Evolutionary conservation across 2,329 filamentous ascomycete genomes (phyloP), one percentile per base, ranked within the genome.

Genomic region (Sporothrix mexicana): DNA sequence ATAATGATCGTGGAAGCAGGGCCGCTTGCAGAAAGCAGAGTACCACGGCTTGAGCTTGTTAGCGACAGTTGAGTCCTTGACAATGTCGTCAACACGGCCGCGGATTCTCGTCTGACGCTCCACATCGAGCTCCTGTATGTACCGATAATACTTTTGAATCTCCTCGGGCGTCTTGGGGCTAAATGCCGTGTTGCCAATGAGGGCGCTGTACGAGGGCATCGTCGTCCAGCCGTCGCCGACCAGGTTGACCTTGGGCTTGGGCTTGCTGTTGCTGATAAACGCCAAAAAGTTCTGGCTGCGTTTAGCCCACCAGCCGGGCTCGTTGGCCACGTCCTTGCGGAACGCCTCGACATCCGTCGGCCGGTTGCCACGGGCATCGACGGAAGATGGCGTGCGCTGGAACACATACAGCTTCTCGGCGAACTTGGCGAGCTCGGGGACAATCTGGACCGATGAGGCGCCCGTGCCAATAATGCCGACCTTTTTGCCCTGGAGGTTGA

Each of bases 21-120:
- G 88, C 0, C 90, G 85, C 78, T 92, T 92, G 81, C 90, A 92
- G 84, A 86, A 90, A 0, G 80, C 79, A 0, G 86, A 84, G 77
- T 91, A 92, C 86, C 87, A 90, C 0, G 88, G 82, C 77, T 88
- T 87, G 7, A 91, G 82, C 2, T 79, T 82, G 41, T 83, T 82
- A 0, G 89, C 88, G 0, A 84, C 87, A 1, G 78, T 79, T 12
- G 79, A 78, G 75, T 91, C 84, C 51, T 84, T 79, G n/a, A 91
- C 88, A n/a, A 86, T 78, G 0, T 80, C 76, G n/a, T 85, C 83
- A 6, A 85, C 81, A 2, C 86, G 83, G 2, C 78, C 79, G 1
- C 88, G 84, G 9, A 55, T 12, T n/a, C 51, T n/a, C 4, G n/a
- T 23, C 23, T 55, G 51, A 3, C 51, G 20, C n/a, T 55, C 51